Evolutionary conservation across 1,284 basidiomycete genomes (phyloP).

Genomic region (Ustilago bromivora): DNA sequence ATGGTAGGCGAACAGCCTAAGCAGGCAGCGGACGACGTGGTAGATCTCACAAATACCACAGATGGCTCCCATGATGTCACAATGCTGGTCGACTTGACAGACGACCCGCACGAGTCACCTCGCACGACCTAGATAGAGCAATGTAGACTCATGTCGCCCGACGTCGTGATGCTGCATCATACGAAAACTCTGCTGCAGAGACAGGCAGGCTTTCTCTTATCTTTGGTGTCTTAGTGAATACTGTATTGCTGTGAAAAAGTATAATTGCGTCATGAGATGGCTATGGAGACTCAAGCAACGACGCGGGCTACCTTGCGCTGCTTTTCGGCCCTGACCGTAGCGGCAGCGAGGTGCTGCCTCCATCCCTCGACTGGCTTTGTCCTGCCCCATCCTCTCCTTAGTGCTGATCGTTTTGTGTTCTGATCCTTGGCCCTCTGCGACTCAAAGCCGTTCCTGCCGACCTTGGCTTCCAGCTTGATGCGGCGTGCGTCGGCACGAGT

Average conservation of each 20-base stretch:
- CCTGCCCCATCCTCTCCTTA: conserved; percentile 60
- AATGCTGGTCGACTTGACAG: conserved; percentile 4
- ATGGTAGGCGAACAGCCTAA: background rate
- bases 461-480: conserved; percentile 55
- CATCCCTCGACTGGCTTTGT: conserved; percentile 46
- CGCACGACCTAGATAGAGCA: conserved; percentile 1
- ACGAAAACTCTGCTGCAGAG: no score
- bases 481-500: conserved; percentile 61
- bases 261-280: background rate
- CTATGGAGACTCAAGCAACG: conserved; percentile 15
- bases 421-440: conserved; percentile 58
- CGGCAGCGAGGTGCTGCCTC: conserved; percentile 39
- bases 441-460: conserved; percentile 57
- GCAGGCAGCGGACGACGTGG: background rate
- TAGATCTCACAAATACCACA: background rate
- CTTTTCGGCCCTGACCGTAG: conserved; percentile 11
- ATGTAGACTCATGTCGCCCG: background rate
- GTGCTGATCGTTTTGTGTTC: conserved; percentile 48
- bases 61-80: background rate
- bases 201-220: background rate
- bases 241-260: conserved; percentile 3
- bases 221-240: background rate
- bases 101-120: conserved; percentile 3
- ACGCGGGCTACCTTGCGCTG: conserved; percentile 10
- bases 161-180: background rate